Percentiles rank a stretch among this genome's conserved stretches.
phyloP scores from a whole-genome alignment of 176 grass and related monocot genomes.

The Hordeum marinum region DNA sequence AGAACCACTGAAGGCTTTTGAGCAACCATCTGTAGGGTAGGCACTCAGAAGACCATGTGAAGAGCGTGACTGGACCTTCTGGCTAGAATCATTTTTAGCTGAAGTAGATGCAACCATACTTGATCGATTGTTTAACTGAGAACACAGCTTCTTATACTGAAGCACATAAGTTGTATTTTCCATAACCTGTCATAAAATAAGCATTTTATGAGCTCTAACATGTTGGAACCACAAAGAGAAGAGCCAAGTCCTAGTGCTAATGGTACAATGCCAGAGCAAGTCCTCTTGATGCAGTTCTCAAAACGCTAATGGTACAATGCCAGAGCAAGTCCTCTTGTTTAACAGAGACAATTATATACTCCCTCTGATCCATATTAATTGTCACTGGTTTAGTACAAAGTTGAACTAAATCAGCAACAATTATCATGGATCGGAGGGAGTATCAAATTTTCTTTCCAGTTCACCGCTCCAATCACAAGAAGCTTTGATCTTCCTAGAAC shows the following conservation, averaged over 20 bases:
- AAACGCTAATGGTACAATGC: not conserved
- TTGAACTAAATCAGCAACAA: too few relatives aligned
- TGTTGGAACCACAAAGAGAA: slow-evolving; percentile 4
- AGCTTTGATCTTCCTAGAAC: slow-evolving; percentile 18
- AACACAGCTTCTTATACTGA: slow-evolving; percentile 58
- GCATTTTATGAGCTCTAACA: slow-evolving; percentile 16
- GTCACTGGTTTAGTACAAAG: too few relatives aligned
- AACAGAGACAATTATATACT: not conserved
- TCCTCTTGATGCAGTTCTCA: not conserved
- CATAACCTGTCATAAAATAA: slow-evolving; percentile 50
- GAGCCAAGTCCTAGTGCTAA: not conserved
- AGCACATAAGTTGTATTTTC: slow-evolving; percentile 63
- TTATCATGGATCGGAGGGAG: too few relatives aligned
- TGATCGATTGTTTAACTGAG: slow-evolving; percentile 49
- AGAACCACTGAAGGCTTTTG: slow-evolving; percentile 24
- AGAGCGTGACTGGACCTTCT: slow-evolving; percentile 30
- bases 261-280: not conserved
- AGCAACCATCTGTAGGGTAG: slow-evolving; percentile 20
- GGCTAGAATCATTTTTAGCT: slow-evolving; percentile 35
- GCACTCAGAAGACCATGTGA: slow-evolving; percentile 20
- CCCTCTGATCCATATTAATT: too few relatives aligned
- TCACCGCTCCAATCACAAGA: slow-evolving; percentile 18
- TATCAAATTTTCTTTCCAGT: not conserved
- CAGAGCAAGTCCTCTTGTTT: not conserved
- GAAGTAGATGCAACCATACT: slow-evolving; percentile 43